Evolutionary conservation across 2,329 filamentous ascomycete genomes (phyloP).

Genomic region (Exophiala phaeomuriformis): DNA sequence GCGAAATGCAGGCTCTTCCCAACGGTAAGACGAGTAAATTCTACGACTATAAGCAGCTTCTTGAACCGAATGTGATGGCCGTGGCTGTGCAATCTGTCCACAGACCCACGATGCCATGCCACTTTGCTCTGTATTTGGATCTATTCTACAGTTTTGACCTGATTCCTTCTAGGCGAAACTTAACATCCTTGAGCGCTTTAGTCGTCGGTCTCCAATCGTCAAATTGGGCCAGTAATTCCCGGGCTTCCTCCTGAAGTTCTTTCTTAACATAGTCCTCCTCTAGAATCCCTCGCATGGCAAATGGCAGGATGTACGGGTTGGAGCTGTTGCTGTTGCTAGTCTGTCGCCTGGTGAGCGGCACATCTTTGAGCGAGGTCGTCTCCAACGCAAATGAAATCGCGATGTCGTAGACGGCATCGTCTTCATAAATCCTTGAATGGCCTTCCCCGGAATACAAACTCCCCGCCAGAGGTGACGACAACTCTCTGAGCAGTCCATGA

Average conservation of each 20-base stretch:
- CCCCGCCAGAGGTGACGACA: conserved; percentile 80
- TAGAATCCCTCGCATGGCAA: conserved; percentile 87
- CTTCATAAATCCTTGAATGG: conserved; percentile 88
- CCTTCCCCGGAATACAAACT: conserved; percentile 88
- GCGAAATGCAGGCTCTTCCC: no score
- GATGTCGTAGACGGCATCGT: conserved; percentile 74
- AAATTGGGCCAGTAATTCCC: conserved; percentile 74
- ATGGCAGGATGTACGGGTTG: conserved; percentile 88
- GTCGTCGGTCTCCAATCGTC: conserved; percentile 87
- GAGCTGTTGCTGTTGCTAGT: conserved; percentile 33
- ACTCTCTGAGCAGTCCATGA: conserved; percentile 84
- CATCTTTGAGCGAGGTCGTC: conserved; percentile 51
- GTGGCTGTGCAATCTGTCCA: no score
- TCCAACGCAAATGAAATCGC: conserved; percentile 67
- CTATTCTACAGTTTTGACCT: conserved; percentile 60
- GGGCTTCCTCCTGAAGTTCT: conserved; percentile 68
- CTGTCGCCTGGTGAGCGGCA: conserved; percentile 48
- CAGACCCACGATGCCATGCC: no score
- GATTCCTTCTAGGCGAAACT: conserved; percentile 86
- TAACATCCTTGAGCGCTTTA: conserved; percentile 91
- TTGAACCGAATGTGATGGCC: no score
- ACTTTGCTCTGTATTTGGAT: no score
- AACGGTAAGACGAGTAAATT: no score
- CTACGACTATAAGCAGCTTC: no score
- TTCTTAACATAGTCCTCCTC: conserved; percentile 87